Evolutionary conservation across 768 basidiomycete species (phyloP).

Genomic region (Suillus weaverae): DNA sequence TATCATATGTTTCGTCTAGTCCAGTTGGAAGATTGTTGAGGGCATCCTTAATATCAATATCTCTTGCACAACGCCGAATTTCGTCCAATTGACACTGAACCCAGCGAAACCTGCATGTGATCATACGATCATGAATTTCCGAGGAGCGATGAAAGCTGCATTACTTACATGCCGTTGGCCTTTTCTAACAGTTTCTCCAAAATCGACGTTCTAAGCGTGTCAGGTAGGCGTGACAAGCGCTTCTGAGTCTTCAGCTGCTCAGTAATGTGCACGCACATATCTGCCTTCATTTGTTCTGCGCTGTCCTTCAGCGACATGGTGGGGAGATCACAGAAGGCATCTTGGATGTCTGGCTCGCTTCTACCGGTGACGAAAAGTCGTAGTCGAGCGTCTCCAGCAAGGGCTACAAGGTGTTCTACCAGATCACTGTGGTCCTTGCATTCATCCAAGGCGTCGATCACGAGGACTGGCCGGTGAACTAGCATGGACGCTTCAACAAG

Average conservation of each 20-base stretch:
- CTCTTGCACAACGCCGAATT: not conserved
- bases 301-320: conserved; percentile 4
- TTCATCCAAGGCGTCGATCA: conserved; percentile 17
- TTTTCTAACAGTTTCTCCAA: conserved; percentile 1
- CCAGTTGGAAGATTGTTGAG: conserved; percentile 16
- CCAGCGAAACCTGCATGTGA: conserved; percentile 8
- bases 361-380: conserved; percentile 11
- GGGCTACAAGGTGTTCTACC: not conserved
- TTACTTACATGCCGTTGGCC: conserved; percentile 10
- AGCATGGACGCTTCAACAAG: not conserved
- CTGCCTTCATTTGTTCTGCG: not conserved
- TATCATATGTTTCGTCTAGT: conserved; percentile 22
- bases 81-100: conserved; percentile 10
- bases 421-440: conserved; percentile 5
- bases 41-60: conserved; percentile 4
- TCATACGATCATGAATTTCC: not conserved
- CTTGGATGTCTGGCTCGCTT: not conserved
- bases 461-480: not conserved
- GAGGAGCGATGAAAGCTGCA: not conserved
- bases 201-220: not conserved
- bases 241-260: not conserved
- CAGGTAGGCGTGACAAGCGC: not conserved
- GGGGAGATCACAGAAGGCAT: not conserved
- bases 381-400: not conserved
- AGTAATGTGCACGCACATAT: conserved; percentile 1